These are phyloP conservation scores for Aspergillus cavernicola DNA, from an alignment of 495 filamentous ascomycete species.

Conservation along the genomic window DNA sequence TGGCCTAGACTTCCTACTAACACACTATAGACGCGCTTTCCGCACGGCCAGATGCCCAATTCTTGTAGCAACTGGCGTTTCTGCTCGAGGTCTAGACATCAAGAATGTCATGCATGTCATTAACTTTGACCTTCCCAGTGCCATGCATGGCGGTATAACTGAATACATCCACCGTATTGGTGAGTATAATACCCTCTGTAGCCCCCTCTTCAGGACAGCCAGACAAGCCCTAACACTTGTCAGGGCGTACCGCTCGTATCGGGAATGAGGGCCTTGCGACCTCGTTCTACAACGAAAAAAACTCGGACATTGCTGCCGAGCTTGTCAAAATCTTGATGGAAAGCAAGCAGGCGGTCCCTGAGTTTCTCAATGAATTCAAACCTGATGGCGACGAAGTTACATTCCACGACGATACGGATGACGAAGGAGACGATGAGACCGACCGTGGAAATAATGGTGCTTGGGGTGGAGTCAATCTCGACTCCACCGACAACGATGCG, in stretches of 20 bases:
- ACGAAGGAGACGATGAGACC: slow-evolving; percentile 40
- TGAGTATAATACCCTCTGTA: slow-evolving; percentile 32
- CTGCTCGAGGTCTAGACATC: slow-evolving; percentile 88
- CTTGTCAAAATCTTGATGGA: slow-evolving; percentile 79
- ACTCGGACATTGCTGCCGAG: slow-evolving; percentile 63
- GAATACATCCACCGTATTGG: slow-evolving; percentile 95
- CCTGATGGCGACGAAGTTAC: slow-evolving; percentile 46
- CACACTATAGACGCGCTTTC: slow-evolving; percentile 63
- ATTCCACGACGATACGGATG: slow-evolving; percentile 63
- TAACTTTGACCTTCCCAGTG: slow-evolving; percentile 81
- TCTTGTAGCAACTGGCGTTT: slow-evolving; percentile 78
- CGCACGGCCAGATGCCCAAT: slow-evolving; percentile 69
- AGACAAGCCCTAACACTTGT: not conserved
- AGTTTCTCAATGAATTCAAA: slow-evolving; percentile 67
- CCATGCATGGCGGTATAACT: slow-evolving; percentile 74
- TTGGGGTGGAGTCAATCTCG: slow-evolving; percentile 17
- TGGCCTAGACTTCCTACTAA: no score
- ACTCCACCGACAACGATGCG: not conserved
- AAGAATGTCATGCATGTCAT: slow-evolving; percentile 83
- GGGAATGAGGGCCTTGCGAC: slow-evolving; percentile 82
- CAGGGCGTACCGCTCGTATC: slow-evolving; percentile 90
- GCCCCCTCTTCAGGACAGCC: not conserved
- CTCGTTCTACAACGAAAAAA: slow-evolving; percentile 78
- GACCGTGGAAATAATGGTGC: slow-evolving; percentile 10
- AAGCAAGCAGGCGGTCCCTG: slow-evolving; percentile 69